Base-by-base conservation (phyloP, 768 basidiomycete species). In the Botryobasidium botryosum region DNA sequence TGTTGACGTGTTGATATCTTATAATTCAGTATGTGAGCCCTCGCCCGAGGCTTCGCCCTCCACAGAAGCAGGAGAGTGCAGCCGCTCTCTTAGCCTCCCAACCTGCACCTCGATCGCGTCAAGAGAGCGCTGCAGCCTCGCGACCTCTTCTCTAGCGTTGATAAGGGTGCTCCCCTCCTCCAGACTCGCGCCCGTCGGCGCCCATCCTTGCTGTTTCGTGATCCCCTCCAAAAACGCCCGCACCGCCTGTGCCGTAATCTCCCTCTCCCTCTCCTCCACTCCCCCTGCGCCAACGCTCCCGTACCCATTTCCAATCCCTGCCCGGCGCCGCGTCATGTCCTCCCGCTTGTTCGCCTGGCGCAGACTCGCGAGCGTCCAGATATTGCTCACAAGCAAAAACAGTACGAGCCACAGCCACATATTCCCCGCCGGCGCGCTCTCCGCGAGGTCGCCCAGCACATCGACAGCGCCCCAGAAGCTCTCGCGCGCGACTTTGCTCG, bases 401-500 rank as follows among this genome's bases (percentile, higher is more conserved):
- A 75, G 68, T 57, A 90, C 81, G 46, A 84, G 67, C 52, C 79
- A 70, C 55, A 72, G 79, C 51, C 87, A 64, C n/a, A 48, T 44
- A 80, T 76, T 55, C 75, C 74, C 33, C 35, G 42, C 49, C 23
- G 43, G 50, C 42, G 29, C 43, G 37, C 21, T 45, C 38, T 48
- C 47, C 44, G 40, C 37, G 4, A 52, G 21, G 55, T 88, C 85
- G 43, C 61, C 64, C 46, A 88, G 65, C 35, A 88, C 75, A 64
- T 86, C 85, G 48, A 86, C 56, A 21, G 80, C 79, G 17, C 74
- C 81, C 37, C 61, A 66, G 35, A 80, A 71, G 49, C 79, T 83
- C 56, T 74, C 73, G 54, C 62, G 65, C 25, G 74, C 83, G 49
- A 88, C 84, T 51, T 71, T 67, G 49, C 64, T 69, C 2, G 85